Percentiles rank a stretch among this genome's conserved stretches.
Evolutionary conservation across 768 basidiomycete species (phyloP).

Genomic region (Tylopilus cervinicoccineus): DNA sequence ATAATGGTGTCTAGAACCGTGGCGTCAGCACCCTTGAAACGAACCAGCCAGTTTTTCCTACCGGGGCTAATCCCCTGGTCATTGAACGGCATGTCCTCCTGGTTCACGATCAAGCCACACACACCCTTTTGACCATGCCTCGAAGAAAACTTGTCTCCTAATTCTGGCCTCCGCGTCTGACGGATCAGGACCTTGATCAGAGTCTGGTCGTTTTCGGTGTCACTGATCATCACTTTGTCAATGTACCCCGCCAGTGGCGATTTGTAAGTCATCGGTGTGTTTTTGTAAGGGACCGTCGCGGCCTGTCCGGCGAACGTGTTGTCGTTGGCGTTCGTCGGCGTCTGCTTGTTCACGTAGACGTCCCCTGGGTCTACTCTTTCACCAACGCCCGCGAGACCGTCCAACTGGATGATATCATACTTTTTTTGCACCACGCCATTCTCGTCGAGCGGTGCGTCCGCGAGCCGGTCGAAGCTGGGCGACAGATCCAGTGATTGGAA

Average conservation of each 20-base stretch:
- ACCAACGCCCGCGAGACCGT: slow-evolving; percentile 93
- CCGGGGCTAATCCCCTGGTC: slow-evolving; percentile 94
- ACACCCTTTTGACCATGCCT: slow-evolving; percentile 99
- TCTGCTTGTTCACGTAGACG: slow-evolving; percentile 96
- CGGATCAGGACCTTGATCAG: slow-evolving; percentile 96
- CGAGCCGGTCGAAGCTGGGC: slow-evolving; percentile 85
- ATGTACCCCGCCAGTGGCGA: slow-evolving; percentile 90
- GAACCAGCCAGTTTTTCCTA: slow-evolving; percentile 31
- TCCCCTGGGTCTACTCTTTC: slow-evolving; percentile 91
- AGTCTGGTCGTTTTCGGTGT: slow-evolving; percentile 94
- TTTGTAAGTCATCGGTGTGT: slow-evolving; percentile 90
- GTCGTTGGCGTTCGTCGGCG: slow-evolving; percentile 91
- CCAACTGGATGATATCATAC: slow-evolving; percentile 87
- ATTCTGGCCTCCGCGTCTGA: slow-evolving; percentile 92
- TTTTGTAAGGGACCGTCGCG: slow-evolving; percentile 83
- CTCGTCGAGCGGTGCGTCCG: slow-evolving; percentile 86
- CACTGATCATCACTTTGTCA: slow-evolving; percentile 97
- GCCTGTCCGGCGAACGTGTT: slow-evolving; percentile 84
- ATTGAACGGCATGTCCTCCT: slow-evolving; percentile 99
- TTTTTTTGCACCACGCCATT: slow-evolving; percentile 76
- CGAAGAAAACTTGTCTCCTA: slow-evolving; percentile 98
- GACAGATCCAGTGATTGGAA: slow-evolving; percentile 1
- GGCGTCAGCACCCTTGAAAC: slow-evolving; percentile 11
- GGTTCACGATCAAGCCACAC: slow-evolving; percentile 97
- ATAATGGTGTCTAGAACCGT: slow-evolving; percentile 85